Base-by-base conservation (phyloP, 2,329 filamentous ascomycete species). In the Phoma sp. region DNA sequence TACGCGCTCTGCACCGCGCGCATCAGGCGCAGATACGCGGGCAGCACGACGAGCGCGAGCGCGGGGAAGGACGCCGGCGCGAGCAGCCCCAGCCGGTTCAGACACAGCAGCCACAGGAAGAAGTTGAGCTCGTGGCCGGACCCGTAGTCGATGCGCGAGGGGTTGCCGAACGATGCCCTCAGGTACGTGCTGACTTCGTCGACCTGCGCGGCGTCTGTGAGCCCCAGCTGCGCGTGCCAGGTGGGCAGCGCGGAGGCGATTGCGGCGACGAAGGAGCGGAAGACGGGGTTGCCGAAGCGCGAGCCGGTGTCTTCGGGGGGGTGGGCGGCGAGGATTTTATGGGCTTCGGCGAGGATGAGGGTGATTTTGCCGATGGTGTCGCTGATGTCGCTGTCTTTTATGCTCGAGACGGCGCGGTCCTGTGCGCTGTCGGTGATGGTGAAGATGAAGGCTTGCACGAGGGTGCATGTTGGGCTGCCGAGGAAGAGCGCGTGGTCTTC, bases 51-150 rank as follows among this genome's bases (percentile, higher is more conserved):
- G 41, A 98, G 84, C 1, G 91, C 86, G 23, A 98, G 73, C 4
- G 87, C 78, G 29, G 85, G 84, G 75, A 96, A 96, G 63, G 93
- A 89, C 9, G 80, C 65, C n/a, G n/a, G 4, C 75, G 72, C 0
- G 82, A 98, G 72, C 18, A 91, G 75, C 9, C 81, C 79, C 13
- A 97, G 82, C 69, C 93, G 89, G 73, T 95, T 91, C 0, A 99
- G 86, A 70, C 91, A 96, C n/a, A 99, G 84, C 32, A 98, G 83
- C 93, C 93, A 99, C 71, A 96, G 89, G 74, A 93, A 82, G 77
- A 99, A 98, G 79, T 99, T 98, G 58, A 99, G 84, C 78, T 99
- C 95, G 75, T 99, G 95, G 2, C 95, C 95, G 0, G 92, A 97
- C 45, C 95, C 95, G 74, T 99, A 99, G 78, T 99, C 95, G 68